phyloP scores from a whole-genome alignment of 345 rosid genomes.

The Hibiscus tridactylites region DNA sequence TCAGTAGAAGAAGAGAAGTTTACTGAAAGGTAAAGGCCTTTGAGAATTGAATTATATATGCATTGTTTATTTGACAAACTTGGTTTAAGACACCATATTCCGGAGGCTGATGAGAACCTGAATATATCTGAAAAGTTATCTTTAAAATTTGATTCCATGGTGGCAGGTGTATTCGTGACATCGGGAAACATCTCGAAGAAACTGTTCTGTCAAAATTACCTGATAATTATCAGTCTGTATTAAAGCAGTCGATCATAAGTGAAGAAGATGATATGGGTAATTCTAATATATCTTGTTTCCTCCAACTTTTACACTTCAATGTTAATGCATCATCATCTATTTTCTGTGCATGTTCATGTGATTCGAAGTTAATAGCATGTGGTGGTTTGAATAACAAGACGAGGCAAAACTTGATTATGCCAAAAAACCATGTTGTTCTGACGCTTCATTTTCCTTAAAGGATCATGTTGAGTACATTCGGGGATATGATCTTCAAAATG shows the following conservation, averaged over 20 bases:
- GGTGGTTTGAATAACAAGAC: no score
- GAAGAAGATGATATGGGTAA: slow-evolving; percentile 87
- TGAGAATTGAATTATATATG: neutral
- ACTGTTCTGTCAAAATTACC: slow-evolving; percentile 65
- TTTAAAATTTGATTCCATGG: neutral
- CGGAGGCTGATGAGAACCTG: neutral
- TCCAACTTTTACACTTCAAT: neutral
- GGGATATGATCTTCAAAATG: neutral
- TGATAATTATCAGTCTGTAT: slow-evolving; percentile 58
- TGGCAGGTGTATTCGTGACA: slow-evolving; percentile 49
- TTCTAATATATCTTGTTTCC: neutral
- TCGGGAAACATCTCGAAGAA: slow-evolving; percentile 59
- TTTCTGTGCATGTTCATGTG: neutral
- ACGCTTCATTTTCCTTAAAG: neutral
- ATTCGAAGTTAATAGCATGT: neutral
- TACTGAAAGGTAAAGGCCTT: slow-evolving; percentile 45
- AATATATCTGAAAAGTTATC: neutral
- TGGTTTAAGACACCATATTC: neutral
- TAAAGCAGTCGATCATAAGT: slow-evolving; percentile 65
- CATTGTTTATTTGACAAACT: neutral
- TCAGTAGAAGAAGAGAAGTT: slow-evolving; percentile 54
- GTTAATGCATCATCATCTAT: neutral
- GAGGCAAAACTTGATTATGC: neutral
- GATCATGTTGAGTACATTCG: neutral
- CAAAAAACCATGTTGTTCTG: neutral